Conservation (phyloP, 257 asterid species). For the Nicotiana sylvestris region DNA sequence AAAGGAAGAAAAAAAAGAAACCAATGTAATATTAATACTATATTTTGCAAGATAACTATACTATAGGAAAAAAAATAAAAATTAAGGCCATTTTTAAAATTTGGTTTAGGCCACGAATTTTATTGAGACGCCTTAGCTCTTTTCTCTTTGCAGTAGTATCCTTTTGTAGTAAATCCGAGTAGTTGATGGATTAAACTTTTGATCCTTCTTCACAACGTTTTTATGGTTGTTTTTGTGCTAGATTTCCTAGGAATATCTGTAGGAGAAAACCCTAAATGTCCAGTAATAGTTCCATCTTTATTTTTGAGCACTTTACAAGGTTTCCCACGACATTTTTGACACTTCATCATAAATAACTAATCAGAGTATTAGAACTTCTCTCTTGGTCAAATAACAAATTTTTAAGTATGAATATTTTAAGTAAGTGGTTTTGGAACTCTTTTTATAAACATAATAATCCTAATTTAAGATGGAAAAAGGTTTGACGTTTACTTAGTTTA, state of each 20-base stretch:
- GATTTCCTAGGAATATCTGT: not conserved
- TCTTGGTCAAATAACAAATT: not conserved
- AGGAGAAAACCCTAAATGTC: not conserved
- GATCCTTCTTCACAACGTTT: not conserved
- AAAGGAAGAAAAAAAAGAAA: too few species aligned
- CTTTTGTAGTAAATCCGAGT: too few species aligned
- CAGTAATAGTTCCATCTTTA: not conserved
- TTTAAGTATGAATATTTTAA: not conserved
- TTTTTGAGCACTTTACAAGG: not conserved
- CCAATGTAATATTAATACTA: too few species aligned
- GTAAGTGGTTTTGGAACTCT: not conserved
- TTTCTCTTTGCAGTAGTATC: too few species aligned
- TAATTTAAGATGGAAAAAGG: not conserved
- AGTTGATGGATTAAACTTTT: not conserved
- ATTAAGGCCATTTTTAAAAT: too few species aligned
- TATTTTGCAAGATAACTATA: too few species aligned
- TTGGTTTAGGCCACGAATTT: too few species aligned
- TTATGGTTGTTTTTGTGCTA: not conserved
- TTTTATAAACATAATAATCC: not conserved
- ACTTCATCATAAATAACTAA: not conserved
- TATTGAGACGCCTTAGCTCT: too few species aligned
- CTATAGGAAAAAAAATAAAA: too few species aligned
- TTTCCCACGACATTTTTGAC: not conserved
- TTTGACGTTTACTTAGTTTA: not conserved
- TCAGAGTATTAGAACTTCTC: not conserved